Conservation (phyloP, 331 rosid species). For the Saraca asoca region DNA sequence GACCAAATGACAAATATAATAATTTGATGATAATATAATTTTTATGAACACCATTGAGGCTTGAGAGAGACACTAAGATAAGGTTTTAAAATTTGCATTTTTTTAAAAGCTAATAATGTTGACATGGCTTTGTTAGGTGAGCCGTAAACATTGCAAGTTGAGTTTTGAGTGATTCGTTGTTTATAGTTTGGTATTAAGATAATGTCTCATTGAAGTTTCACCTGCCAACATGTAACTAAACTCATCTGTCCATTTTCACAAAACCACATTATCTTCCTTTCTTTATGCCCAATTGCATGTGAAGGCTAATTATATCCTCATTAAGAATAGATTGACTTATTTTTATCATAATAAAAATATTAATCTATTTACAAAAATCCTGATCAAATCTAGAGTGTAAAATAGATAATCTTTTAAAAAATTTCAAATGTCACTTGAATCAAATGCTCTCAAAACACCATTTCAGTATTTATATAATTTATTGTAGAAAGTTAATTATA, state of each 20-base stretch:
- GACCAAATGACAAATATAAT: constrained; percentile 44
- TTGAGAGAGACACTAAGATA: constrained; percentile 31
- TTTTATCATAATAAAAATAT: too few species aligned
- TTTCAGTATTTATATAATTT: too few species aligned
- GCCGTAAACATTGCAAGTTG: constrained; percentile 36
- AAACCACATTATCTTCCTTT: constrained; percentile 4
- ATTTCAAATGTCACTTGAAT: too few species aligned
- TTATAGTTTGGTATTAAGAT: constrained; percentile 38
- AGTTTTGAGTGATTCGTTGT: constrained; percentile 34
- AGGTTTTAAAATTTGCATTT: constrained; percentile 30
- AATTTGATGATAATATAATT: constrained; percentile 32
- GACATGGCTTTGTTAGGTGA: constrained; percentile 42
- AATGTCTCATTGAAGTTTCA: constrained; percentile 41
- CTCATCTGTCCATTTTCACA: constrained; percentile 13
- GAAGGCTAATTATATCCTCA: constrained; percentile 8
- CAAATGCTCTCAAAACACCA: too few species aligned
- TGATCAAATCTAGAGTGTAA: too few species aligned
- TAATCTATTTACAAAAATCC: too few species aligned
- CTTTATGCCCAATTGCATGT: constrained; percentile 16
- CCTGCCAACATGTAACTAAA: constrained; percentile 38
- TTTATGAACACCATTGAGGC: constrained; percentile 12
- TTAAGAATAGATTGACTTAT: background rate
- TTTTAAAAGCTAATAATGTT: constrained; percentile 35
- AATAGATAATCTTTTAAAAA: too few species aligned
- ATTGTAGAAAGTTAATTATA: too few species aligned